These are phyloP conservation scores for Aspergillus vadensis DNA, from an alignment of 2,329 filamentous ascomycete genomes.

Conservation along the genomic window DNA sequence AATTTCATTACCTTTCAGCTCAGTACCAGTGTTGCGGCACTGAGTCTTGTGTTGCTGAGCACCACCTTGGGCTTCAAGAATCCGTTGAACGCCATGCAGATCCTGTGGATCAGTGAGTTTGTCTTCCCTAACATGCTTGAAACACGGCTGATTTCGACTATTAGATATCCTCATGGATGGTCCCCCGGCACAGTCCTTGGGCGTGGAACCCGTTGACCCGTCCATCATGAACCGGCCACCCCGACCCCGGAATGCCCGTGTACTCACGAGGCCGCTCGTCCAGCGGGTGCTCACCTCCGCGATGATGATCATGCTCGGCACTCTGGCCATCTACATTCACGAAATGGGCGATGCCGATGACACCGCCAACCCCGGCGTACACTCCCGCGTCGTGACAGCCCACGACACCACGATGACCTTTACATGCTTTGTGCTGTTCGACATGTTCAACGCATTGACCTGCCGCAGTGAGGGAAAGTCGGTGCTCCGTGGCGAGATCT, in stretches of 20 bases:
- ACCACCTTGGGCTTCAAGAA: conserved; percentile 92
- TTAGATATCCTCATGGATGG: conserved; percentile 99
- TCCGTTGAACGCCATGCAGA: conserved; percentile 98
- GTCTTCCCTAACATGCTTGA: neutral
- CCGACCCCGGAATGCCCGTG: conserved; percentile 80
- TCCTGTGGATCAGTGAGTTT: conserved; percentile 95
- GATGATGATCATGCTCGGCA: conserved; percentile 86
- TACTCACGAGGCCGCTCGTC: conserved; percentile 82
- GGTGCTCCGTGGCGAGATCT: conserved; percentile 80
- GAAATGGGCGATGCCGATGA: conserved; percentile 77
- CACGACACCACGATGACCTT: conserved; percentile 99
- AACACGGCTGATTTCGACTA: conserved; percentile 27
- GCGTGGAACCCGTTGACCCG: conserved; percentile 91
- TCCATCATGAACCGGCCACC: conserved; percentile 92
- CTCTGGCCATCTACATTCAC: conserved; percentile 83
- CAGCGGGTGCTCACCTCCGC: conserved; percentile 85
- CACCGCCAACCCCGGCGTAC: conserved; percentile 39
- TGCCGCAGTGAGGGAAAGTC: conserved; percentile 92
- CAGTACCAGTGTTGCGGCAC: conserved; percentile 90
- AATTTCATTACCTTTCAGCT: conserved; percentile 99
- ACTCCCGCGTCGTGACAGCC: conserved; percentile 70
- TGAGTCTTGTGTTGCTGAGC: conserved; percentile 88
- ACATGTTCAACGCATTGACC: conserved; percentile 98
- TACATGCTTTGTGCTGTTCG: conserved; percentile 97
- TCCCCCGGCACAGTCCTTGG: conserved; percentile 92